Percentiles rank a stretch among this genome's conserved stretches.
Evolutionary conservation across 2,329 filamentous ascomycete genomes (phyloP).

Genomic region (Aspergillus calidoustus): DNA sequence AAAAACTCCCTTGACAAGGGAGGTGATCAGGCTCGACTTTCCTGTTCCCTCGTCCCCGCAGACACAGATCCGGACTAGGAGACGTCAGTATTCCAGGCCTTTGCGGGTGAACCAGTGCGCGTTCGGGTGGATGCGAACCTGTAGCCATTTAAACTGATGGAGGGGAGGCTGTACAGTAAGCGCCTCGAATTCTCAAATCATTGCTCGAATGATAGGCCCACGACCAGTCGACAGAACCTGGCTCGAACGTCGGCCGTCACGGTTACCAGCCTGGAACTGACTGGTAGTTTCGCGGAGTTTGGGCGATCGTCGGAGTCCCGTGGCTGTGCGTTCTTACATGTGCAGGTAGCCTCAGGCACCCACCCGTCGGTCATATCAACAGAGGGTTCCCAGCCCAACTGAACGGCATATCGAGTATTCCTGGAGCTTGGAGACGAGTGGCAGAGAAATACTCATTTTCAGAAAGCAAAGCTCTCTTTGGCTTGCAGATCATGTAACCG

Average conservation of each 20-base stretch:
- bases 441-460: neutral
- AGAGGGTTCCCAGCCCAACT: neutral
- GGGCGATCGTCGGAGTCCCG: slow-evolving; percentile 23
- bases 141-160: slow-evolving; percentile 29
- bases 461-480: neutral
- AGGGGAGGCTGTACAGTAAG: neutral
- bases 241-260: neutral
- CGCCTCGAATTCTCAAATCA: slow-evolving; percentile 21
- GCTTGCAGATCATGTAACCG: slow-evolving; percentile 12
- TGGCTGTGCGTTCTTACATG: slow-evolving; percentile 21
- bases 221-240: neutral
- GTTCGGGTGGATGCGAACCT: slow-evolving; percentile 22
- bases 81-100: slow-evolving; percentile 7
- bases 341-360: slow-evolving; percentile 22
- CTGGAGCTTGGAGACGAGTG: neutral
- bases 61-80: slow-evolving; percentile 83
- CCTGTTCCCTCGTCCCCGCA: slow-evolving; percentile 96
- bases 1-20: slow-evolving; percentile 95
- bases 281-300: slow-evolving; percentile 1
- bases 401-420: neutral
- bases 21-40: slow-evolving; percentile 91
- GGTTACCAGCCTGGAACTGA: neutral
- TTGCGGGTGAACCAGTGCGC: neutral
- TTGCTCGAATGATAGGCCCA: slow-evolving; percentile 1
- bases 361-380: neutral